Conservation (phyloP, 164 flowering plant species). For the Stephania yunnanensis region DNA sequence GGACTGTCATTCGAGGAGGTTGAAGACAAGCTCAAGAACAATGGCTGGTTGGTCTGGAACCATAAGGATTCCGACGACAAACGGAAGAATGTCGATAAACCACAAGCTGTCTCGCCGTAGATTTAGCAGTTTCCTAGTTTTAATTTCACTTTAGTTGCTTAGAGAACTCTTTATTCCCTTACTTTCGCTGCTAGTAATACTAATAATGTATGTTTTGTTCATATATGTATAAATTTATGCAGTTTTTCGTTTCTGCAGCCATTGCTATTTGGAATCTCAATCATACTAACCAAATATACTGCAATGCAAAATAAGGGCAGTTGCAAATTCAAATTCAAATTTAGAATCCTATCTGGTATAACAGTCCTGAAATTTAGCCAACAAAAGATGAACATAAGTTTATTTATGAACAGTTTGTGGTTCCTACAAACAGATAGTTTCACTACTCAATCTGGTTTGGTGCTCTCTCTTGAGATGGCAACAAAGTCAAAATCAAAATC, state of each 20-base stretch:
- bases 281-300: background rate
- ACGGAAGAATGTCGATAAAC: background rate
- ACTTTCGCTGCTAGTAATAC: background rate
- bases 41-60: background rate
- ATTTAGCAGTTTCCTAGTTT: background rate
- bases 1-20: background rate
- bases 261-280: background rate
- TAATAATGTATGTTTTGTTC: background rate
- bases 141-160: background rate
- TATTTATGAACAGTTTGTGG: background rate
- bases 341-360: background rate
- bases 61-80: background rate
- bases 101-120: background rate
- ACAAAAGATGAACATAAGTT: background rate
- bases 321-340: constrained; percentile 16
- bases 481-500: background rate
- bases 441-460: background rate
- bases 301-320: constrained; percentile 3
- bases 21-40: background rate
- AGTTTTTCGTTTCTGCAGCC: background rate
- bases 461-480: background rate
- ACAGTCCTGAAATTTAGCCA: background rate
- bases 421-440: background rate
- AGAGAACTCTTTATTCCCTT: background rate
- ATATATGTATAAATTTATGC: background rate